A percentile compares a stretch with the other conserved stretches of the same genome.
phyloP scores from a whole-genome alignment of 148 eudicot species.

The Heliosperma pusillum region DNA sequence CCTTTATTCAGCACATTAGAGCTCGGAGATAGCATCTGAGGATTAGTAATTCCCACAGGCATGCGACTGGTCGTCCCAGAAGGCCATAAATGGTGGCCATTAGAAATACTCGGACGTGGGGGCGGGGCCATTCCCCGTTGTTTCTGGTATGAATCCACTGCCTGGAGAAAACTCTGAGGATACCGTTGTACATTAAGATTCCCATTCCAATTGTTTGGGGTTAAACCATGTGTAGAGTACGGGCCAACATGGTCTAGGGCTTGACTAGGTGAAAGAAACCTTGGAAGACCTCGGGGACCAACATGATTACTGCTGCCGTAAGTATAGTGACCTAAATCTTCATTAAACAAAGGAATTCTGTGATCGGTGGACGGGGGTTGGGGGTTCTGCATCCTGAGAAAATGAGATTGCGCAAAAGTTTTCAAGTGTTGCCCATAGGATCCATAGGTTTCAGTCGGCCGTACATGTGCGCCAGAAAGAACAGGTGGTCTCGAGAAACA shows the following conservation, averaged over 20 bases:
- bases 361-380: constrained; percentile 18
- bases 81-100: constrained; percentile 27
- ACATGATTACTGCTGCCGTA: constrained; percentile 23
- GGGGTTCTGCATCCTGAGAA: constrained; percentile 21
- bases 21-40: constrained; percentile 22
- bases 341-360: constrained; percentile 19
- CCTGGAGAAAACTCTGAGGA: constrained; percentile 21
- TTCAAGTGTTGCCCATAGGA: constrained; percentile 26
- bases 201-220: constrained; percentile 28
- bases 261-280: constrained; percentile 27
- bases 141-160: constrained; percentile 29
- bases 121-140: constrained; percentile 25
- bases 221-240: constrained; percentile 25
- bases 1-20: constrained; percentile 26
- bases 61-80: constrained; percentile 26
- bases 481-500: constrained; percentile 8
- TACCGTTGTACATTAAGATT: constrained; percentile 14
- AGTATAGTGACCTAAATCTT: constrained; percentile 24
- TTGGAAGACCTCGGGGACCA: constrained; percentile 18
- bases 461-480: constrained; percentile 13
- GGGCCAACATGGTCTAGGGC: constrained; percentile 30
- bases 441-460: constrained; percentile 12
- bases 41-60: constrained; percentile 28
- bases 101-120: constrained; percentile 21
- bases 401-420: constrained; percentile 22